Evolutionary conservation across 2,329 filamentous ascomycete genomes (phyloP).

Genomic region (Colletotrichum tofieldiae): DNA sequence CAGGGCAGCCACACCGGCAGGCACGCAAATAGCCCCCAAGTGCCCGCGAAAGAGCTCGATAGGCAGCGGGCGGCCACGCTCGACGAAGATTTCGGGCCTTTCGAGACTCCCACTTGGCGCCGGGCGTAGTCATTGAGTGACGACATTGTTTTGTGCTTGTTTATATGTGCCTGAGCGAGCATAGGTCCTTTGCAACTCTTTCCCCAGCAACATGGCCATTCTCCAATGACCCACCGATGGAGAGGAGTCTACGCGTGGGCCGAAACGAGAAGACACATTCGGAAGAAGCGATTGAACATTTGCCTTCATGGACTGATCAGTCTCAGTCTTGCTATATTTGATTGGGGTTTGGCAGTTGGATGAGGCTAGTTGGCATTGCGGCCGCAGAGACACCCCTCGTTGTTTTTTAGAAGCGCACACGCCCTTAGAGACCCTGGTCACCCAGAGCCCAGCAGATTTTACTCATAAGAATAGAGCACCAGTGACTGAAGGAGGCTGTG

Average conservation of each 20-base stretch:
- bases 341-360: background rate
- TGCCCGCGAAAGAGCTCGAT: background rate
- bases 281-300: background rate
- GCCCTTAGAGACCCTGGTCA: background rate
- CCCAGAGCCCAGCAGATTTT: background rate
- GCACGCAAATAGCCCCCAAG: background rate
- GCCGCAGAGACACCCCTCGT: slow-evolving; percentile 1
- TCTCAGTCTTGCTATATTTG: background rate
- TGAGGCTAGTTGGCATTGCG: slow-evolving; percentile 4
- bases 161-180: background rate
- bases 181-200: background rate
- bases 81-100: background rate
- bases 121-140: background rate
- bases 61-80: background rate
- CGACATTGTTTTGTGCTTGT: background rate
- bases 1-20: background rate
- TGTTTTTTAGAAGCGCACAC: background rate
- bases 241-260: too few relatives aligned
- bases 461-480: background rate
- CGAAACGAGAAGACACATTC: background rate
- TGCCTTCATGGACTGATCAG: too few relatives aligned
- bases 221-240: background rate
- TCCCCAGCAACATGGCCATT: background rate
- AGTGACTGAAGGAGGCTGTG: background rate
- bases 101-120: background rate